These are phyloP conservation scores for Amanita phalloides DNA, from an alignment of 768 basidiomycete genomes.

Conservation along the genomic window DNA sequence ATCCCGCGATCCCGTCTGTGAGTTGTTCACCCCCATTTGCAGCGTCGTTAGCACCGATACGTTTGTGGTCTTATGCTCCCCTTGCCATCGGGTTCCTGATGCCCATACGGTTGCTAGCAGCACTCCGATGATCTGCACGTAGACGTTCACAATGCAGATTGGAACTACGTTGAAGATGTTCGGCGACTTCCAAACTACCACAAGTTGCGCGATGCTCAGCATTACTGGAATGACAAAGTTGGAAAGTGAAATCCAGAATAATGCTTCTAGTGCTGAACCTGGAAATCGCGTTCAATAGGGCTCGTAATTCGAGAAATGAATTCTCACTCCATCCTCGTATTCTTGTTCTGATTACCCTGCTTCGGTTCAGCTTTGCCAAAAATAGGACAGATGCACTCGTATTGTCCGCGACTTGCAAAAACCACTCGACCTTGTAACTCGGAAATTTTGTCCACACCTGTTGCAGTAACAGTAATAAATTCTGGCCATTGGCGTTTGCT, in stretches of 20 bases:
- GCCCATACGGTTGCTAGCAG: slow-evolving; percentile 17
- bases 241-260: slow-evolving; percentile 18
- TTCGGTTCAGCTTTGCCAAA: slow-evolving; percentile 9
- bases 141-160: slow-evolving; percentile 11
- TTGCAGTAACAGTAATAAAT: background rate
- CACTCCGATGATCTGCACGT: slow-evolving; percentile 19
- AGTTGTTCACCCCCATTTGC: background rate
- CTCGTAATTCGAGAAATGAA: background rate
- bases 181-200: slow-evolving; percentile 4
- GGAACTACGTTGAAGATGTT: slow-evolving; percentile 8
- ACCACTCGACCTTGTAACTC: slow-evolving; percentile 12
- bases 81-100: slow-evolving; percentile 9
- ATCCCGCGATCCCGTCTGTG: background rate
- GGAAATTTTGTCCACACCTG: slow-evolving; percentile 3
- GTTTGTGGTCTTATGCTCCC: background rate
- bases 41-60: background rate
- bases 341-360: background rate
- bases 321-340: background rate
- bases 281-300: background rate
- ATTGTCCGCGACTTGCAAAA: slow-evolving; percentile 12
- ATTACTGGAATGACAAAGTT: slow-evolving; percentile 19
- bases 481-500: background rate
- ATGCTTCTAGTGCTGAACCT: slow-evolving; percentile 9
- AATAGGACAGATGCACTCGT: slow-evolving; percentile 12
- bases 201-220: slow-evolving; percentile 14